Evolutionary conservation across 768 basidiomycete species (phyloP).

Genomic region (Rhizopogon vinicolor): DNA sequence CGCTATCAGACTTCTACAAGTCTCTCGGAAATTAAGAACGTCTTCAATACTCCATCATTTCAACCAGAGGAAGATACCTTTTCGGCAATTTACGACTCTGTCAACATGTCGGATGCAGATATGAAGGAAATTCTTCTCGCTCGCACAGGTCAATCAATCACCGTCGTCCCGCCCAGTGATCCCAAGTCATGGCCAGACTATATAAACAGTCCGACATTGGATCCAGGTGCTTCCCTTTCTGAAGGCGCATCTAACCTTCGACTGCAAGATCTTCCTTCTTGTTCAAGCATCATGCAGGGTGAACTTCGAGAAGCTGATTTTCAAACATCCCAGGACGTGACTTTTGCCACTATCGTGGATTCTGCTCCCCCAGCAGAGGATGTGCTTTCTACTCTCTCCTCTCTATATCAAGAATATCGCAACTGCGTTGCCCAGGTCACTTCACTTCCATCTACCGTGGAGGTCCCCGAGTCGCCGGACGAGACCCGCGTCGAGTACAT

Average conservation of each 20-base stretch:
- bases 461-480: conserved; percentile 13
- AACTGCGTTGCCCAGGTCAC: conserved; percentile 42
- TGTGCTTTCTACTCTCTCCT: conserved; percentile 34
- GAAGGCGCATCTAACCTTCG: neutral
- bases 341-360: neutral
- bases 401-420: conserved; percentile 46
- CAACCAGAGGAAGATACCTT: neutral
- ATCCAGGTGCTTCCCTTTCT: neutral
- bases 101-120: neutral
- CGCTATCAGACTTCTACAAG: neutral
- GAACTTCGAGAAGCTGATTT: neutral
- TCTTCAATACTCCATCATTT: neutral
- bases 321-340: neutral
- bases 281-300: neutral
- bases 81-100: neutral
- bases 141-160: conserved; percentile 1
- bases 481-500: conserved; percentile 38
- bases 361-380: conserved; percentile 14
- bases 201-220: neutral
- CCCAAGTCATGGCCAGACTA: neutral
- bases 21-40: neutral
- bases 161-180: neutral
- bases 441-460: conserved; percentile 30
- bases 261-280: neutral
- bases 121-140: neutral